These are phyloP conservation scores for Lodderomyces orthopsilosis DNA, from an alignment of 1,139 yeast species.

Conservation along the genomic window DNA sequence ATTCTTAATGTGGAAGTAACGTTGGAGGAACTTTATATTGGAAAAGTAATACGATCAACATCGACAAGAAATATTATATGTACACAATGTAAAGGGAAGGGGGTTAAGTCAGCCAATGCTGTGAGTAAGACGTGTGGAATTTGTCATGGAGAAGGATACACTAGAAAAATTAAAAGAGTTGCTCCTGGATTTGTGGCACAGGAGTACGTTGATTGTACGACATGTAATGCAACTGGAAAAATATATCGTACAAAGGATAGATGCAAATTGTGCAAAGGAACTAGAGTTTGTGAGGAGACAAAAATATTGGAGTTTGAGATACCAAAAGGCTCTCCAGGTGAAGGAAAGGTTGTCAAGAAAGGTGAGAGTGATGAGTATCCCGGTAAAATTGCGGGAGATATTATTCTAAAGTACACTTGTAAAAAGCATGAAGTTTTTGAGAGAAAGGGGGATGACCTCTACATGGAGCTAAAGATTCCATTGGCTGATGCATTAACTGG, in stretches of 20 bases:
- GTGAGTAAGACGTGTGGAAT: constrained; percentile 50
- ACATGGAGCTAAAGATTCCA: constrained; percentile 57
- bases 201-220: constrained; percentile 59
- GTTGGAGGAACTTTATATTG: constrained; percentile 75
- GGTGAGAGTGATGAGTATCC: constrained; percentile 80
- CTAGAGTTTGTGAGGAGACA: constrained; percentile 59
- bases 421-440: constrained; percentile 45
- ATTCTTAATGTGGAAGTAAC: constrained; percentile 60
- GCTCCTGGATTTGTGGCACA: constrained; percentile 78
- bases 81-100: constrained; percentile 68
- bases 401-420: constrained; percentile 59
- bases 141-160: constrained; percentile 74
- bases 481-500: constrained; percentile 84
- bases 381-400: constrained; percentile 77
- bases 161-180: constrained; percentile 58
- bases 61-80: constrained; percentile 75
- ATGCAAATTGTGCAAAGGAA: constrained; percentile 77
- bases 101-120: constrained; percentile 63
- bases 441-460: constrained; percentile 64
- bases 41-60: constrained; percentile 74
- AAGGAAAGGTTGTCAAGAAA: constrained; percentile 57
- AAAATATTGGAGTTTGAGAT: constrained; percentile 78
- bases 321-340: constrained; percentile 64
- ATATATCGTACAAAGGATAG: constrained; percentile 62
- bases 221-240: constrained; percentile 74